These are phyloP conservation scores for Phytophthora boehmeriae DNA, from an alignment of 352 stramenopile genomes.

Conservation along the genomic window DNA sequence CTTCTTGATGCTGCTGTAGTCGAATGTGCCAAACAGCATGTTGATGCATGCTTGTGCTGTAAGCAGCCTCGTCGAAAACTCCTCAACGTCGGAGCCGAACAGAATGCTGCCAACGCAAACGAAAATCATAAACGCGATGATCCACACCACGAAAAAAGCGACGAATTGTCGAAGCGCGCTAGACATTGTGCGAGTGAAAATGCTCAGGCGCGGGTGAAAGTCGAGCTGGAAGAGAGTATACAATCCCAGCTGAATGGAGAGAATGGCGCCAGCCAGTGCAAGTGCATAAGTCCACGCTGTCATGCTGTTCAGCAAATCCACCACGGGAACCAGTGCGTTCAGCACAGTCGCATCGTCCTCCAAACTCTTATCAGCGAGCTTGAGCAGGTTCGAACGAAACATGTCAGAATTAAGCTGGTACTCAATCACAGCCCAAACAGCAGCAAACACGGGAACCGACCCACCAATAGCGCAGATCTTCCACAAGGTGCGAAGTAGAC, in stretches of 20 bases:
- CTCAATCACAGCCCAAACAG: conserved; percentile 2
- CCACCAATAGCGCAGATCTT: not conserved
- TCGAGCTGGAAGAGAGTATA: conserved; percentile 12
- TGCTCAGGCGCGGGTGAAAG: conserved; percentile 43
- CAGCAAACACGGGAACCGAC: conserved; percentile 1
- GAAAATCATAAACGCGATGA: conserved; percentile 57
- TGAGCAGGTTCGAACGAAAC: not conserved
- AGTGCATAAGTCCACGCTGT: conserved; percentile 2
- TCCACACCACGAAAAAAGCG: conserved; percentile 59
- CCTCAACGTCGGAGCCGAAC: conserved; percentile 48
- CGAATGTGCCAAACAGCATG: conserved; percentile 64
- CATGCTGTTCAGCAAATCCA: conserved; percentile 4
- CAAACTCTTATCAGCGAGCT: not conserved
- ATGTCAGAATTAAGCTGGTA: not conserved
- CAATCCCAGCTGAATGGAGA: not conserved
- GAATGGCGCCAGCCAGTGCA: not conserved
- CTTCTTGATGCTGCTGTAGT: conserved; percentile 47
- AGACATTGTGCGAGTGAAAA: conserved; percentile 51
- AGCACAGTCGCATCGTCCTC: not conserved
- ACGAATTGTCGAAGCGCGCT: conserved; percentile 46
- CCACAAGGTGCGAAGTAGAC: not conserved
- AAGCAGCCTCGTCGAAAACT: conserved; percentile 41
- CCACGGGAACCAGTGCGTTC: not conserved
- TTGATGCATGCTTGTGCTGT: conserved; percentile 54
- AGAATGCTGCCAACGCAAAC: conserved; percentile 42